A percentile compares a stretch with the other conserved stretches of the same genome.
phyloP scores from a whole-genome alignment of 2,329 filamentous ascomycete genomes.

The Penicillium crustosum region DNA sequence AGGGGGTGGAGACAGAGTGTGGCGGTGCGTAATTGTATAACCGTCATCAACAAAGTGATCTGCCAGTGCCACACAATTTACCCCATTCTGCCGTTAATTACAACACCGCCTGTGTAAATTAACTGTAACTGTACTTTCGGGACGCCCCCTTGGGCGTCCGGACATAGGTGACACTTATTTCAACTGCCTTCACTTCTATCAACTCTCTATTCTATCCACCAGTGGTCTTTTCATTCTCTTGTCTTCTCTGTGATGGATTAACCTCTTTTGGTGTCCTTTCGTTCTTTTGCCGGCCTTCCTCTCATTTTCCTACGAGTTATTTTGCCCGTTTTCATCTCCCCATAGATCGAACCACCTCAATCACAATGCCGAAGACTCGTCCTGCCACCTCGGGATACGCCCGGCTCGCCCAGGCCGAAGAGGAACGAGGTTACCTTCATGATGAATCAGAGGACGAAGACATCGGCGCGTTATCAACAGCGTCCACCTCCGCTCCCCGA shows the following conservation, averaged over 20 bases:
- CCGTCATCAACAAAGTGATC: neutral
- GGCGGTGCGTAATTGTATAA: constrained; percentile 26
- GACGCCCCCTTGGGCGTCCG: constrained; percentile 14
- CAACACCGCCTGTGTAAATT: constrained; percentile 19
- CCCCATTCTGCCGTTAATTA: constrained; percentile 2
- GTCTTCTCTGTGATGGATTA: constrained; percentile 19
- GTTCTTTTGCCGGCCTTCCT: constrained; percentile 15
- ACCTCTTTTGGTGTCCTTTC: constrained; percentile 8
- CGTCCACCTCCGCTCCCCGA: constrained; percentile 58
- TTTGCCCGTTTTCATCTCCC: constrained; percentile 4
- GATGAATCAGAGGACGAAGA: constrained; percentile 70
- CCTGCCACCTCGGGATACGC: constrained; percentile 81
- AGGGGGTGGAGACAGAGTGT: constrained; percentile 22
- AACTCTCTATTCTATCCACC: constrained; percentile 5
- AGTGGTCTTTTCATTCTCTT: neutral
- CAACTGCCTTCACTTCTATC: constrained; percentile 6
- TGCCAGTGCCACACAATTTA: neutral
- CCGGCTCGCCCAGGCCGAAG: constrained; percentile 78
- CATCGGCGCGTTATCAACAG: constrained; percentile 53
- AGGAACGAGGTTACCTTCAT: constrained; percentile 50
- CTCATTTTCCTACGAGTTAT: constrained; percentile 5
- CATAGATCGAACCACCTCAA: constrained; percentile 20
- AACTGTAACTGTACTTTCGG: constrained; percentile 12
- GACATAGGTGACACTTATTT: constrained; percentile 20
- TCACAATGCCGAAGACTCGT: constrained; percentile 64